Evolutionary conservation across 2,329 filamentous ascomycete genomes (phyloP).

Genomic region (Microcera coccophila): DNA sequence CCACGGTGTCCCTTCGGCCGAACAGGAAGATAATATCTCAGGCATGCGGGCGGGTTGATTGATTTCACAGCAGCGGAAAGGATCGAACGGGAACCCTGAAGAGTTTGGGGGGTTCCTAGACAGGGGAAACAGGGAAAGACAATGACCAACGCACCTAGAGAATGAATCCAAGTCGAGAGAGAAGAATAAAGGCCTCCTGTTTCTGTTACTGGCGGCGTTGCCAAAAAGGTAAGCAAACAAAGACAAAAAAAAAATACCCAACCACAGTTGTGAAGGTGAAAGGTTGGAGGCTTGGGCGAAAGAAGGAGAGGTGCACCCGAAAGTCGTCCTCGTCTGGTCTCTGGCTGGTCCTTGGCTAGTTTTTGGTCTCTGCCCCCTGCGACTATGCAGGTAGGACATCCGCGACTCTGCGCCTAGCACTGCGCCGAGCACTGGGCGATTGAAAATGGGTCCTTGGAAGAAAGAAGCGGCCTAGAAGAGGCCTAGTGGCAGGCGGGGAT

Average conservation of each 20-base stretch:
- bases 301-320: conserved; percentile 9
- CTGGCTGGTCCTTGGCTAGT: background rate
- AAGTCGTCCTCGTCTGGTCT: background rate
- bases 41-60: conserved; percentile 10
- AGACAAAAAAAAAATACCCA: conserved; percentile 6
- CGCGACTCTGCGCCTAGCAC: background rate
- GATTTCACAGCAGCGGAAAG: conserved; percentile 8
- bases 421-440: too few relatives aligned
- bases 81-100: conserved; percentile 1
- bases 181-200: conserved; percentile 10
- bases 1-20: conserved; percentile 5
- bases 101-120: conserved; percentile 5
- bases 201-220: conserved; percentile 6
- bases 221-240: conserved; percentile 21
- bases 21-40: conserved; percentile 3
- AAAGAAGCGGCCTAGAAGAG: background rate
- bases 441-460: background rate
- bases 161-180: conserved; percentile 5
- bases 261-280: conserved; percentile 3
- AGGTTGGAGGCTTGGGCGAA: conserved; percentile 7
- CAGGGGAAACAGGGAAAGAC: conserved; percentile 13
- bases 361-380: background rate
- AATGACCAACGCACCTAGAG: conserved; percentile 20
- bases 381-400: conserved; percentile 3
- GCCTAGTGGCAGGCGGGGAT: conserved; percentile 13